These are phyloP conservation scores for Podila epigama DNA, from an alignment of 192 early-diverging fungal genomes.

Conservation along the genomic window DNA sequence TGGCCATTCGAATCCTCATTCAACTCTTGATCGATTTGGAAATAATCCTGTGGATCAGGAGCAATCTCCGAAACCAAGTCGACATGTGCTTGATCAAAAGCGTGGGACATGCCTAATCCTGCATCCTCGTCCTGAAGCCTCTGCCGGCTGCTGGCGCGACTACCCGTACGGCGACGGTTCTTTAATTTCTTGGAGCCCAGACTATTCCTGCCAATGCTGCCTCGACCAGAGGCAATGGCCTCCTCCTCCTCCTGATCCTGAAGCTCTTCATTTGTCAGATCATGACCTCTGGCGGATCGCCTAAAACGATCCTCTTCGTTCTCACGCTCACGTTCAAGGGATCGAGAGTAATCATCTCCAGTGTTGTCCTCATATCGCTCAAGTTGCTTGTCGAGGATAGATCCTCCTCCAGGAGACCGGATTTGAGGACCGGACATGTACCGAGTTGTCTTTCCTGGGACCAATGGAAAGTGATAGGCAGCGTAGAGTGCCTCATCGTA, in stretches of 20 bases:
- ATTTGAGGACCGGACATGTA: conserved; percentile 38
- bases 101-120: conserved; percentile 7
- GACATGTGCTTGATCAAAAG: not conserved
- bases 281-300: conserved; percentile 9
- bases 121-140: conserved; percentile 3
- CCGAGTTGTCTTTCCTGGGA: conserved; percentile 39
- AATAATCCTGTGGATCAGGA: conserved; percentile 23
- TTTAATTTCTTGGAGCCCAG: conserved; percentile 21
- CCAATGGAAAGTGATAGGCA: conserved; percentile 63
- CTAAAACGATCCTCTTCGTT: conserved; percentile 20
- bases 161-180: conserved; percentile 26
- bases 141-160: conserved; percentile 22
- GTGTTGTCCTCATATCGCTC: conserved; percentile 53
- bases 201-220: not conserved
- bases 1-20: not conserved
- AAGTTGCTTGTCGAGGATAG: conserved; percentile 59
- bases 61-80: conserved; percentile 2
- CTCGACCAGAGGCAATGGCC: conserved; percentile 11
- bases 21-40: not conserved
- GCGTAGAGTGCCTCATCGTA: conserved; percentile 65
- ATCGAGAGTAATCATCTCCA: conserved; percentile 39
- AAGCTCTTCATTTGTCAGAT: conserved; percentile 29
- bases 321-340: conserved; percentile 24
- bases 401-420: conserved; percentile 56
- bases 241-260: conserved; percentile 19